Evolutionary conservation across 1,284 basidiomycete genomes (phyloP), one percentile per base, ranked within the genome.

Genomic region (Rhizoctonia solani): DNA sequence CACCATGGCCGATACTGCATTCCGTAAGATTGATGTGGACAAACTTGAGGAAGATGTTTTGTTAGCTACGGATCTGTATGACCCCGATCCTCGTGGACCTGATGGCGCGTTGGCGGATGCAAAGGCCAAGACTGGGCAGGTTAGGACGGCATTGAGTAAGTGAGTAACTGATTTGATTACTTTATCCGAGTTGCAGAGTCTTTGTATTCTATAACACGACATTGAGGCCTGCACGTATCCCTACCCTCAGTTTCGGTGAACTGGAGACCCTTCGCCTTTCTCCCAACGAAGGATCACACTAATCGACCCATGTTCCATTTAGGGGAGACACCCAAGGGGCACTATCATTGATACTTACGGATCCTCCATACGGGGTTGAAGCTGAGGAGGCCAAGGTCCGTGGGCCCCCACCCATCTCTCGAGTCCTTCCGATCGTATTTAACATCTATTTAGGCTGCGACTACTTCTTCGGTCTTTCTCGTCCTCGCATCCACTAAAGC

Each of bases 401-500:
- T 75, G 42, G 6, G 14, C 16, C 8, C 42, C n/a, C 19, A 14
- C 6, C 21, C 29, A 11, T 39, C 32, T 44, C 21, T 16, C 16
- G 16, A 16, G 37, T 16, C 34, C 23, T 27, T 37, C 52, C 30
- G 19, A 39, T 41, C 8, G 11, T 9, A 19, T 29, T 23, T 23
- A 19, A 19, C 34, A 13, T 41, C 19, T 46, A 46, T 47, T 2
- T 74, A 95, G 90, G 86, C 81, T 72, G 75, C 93, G 41, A 93
- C 91, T 0, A 86, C 96, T 13, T 85, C 89, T 71, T 87, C 90
- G 0, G 82, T 99, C n/a, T 83, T 98, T 34, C 90, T 93, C 2
- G 94, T 98, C 71, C 85, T 99, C 71, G 98, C 97, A 79, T 95
- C 92, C 68, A 98, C 95, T 13, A 94, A 96, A 75, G 84, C 94